Evolutionary conservation across 106 monocot genomes (phyloP).

Genomic region (Chionographis japonica): DNA sequence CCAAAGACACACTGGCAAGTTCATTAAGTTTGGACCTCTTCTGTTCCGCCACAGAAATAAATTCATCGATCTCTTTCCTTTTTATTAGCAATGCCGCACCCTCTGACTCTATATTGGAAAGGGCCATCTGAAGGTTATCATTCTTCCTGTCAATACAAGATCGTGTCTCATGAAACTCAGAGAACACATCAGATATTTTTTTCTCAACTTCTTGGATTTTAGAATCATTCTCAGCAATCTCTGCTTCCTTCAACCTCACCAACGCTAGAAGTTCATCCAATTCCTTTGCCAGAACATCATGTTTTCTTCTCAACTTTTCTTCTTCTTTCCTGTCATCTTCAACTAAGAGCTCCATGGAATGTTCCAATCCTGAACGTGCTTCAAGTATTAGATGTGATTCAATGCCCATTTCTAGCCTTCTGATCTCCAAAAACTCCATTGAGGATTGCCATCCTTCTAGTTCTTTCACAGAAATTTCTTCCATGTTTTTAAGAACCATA

Average conservation of each 20-base stretch:
- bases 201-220: slow-evolving; percentile 65
- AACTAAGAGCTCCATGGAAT: slow-evolving; percentile 57
- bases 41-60: slow-evolving; percentile 34
- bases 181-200: slow-evolving; percentile 51
- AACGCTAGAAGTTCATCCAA: slow-evolving; percentile 56
- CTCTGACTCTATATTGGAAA: slow-evolving; percentile 48
- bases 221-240: slow-evolving; percentile 67
- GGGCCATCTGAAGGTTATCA: slow-evolving; percentile 26
- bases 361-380: slow-evolving; percentile 51
- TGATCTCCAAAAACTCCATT: slow-evolving; percentile 60
- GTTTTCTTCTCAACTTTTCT: slow-evolving; percentile 50
- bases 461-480: slow-evolving; percentile 53
- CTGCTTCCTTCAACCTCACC: slow-evolving; percentile 75
- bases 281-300: slow-evolving; percentile 52
- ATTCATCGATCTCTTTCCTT: slow-evolving; percentile 76
- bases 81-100: slow-evolving; percentile 26
- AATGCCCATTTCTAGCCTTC: slow-evolving; percentile 53
- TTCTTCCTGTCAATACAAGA: slow-evolving; percentile 48
- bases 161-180: slow-evolving; percentile 51
- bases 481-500: slow-evolving; percentile 40
- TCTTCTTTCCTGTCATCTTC: slow-evolving; percentile 71
- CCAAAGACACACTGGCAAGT: slow-evolving; percentile 37
- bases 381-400: slow-evolving; percentile 57
- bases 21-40: slow-evolving; percentile 51
- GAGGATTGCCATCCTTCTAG: slow-evolving; percentile 62